Percentiles rank a stretch among this genome's conserved stretches.
Evolutionary conservation across 768 basidiomycete genomes (phyloP).

Genomic region (Calocybe gangraenosa): DNA sequence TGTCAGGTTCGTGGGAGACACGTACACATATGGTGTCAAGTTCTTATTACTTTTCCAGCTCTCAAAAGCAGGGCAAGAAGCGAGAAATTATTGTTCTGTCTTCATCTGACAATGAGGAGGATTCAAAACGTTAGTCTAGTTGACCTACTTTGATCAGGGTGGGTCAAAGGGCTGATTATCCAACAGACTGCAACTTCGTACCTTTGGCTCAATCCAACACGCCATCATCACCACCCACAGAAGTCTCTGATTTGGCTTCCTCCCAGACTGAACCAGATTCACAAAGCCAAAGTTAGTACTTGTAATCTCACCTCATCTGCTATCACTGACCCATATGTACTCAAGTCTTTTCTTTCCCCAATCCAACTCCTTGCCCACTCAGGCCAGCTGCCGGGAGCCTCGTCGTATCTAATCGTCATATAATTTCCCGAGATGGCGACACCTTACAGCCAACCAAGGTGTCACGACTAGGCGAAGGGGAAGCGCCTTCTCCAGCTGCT

Average conservation of each 20-base stretch:
- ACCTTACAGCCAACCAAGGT: conserved; percentile 14
- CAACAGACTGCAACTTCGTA: too few relatives aligned
- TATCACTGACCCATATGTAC: too few relatives aligned
- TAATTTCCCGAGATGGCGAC: conserved; percentile 14
- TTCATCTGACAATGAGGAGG: conserved; percentile 36
- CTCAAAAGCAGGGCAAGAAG: conserved; percentile 9
- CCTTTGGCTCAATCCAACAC: conserved; percentile 6
- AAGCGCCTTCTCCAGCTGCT: not conserved
- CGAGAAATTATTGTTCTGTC: conserved; percentile 16
- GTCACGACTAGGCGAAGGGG: conserved; percentile 8
- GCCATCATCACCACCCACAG: conserved; percentile 9
- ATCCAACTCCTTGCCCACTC: conserved; percentile 12
- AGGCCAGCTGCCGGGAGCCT: not conserved
- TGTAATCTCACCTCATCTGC: not conserved
- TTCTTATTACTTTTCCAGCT: conserved; percentile 1
- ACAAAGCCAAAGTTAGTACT: conserved; percentile 15
- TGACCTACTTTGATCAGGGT: not conserved
- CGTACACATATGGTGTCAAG: not conserved
- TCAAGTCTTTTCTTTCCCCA: conserved; percentile 12
- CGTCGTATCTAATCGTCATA: not conserved
- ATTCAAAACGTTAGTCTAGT: conserved; percentile 29
- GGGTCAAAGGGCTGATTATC: too few relatives aligned
- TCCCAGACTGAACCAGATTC: conserved; percentile 20
- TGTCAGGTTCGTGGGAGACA: conserved; percentile 12
- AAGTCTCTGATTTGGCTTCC: conserved; percentile 6